These are phyloP conservation scores for Lactifluus pinguis DNA, from an alignment of 768 basidiomycete species.

Conservation along the genomic window DNA sequence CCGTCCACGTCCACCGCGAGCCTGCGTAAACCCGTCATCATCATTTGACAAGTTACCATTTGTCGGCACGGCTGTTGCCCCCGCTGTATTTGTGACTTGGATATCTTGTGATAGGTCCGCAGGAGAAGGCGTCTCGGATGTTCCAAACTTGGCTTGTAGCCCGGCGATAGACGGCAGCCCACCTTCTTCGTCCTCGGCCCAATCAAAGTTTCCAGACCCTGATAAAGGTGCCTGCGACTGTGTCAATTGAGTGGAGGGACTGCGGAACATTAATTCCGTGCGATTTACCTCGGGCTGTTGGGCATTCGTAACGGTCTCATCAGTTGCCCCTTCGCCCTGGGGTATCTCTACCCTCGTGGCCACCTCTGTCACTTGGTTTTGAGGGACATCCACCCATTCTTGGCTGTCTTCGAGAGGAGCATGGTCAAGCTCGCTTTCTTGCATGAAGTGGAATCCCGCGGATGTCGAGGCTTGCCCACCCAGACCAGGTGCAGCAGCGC, in stretches of 20 bases:
- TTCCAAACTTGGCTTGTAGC: slow-evolving; percentile 68
- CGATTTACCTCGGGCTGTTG: slow-evolving; percentile 10
- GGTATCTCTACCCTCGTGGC: not conserved
- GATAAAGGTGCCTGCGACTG: slow-evolving; percentile 14
- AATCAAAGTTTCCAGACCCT: slow-evolving; percentile 47
- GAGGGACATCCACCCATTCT: slow-evolving; percentile 15
- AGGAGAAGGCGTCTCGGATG: slow-evolving; percentile 38
- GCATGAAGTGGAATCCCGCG: slow-evolving; percentile 65
- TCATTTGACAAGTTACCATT: slow-evolving; percentile 29
- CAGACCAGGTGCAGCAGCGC: slow-evolving; percentile 25
- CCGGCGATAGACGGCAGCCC: slow-evolving; percentile 71
- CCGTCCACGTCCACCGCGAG: slow-evolving; percentile 19
- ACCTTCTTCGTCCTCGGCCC: slow-evolving; percentile 76
- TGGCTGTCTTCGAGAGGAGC: slow-evolving; percentile 20
- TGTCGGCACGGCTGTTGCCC: slow-evolving; percentile 21
- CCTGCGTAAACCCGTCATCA: slow-evolving; percentile 51
- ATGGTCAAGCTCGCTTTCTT: slow-evolving; percentile 67
- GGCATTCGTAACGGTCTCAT: not conserved
- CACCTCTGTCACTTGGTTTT: slow-evolving; percentile 7
- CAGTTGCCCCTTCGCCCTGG: slow-evolving; percentile 1
- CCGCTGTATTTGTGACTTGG: slow-evolving; percentile 21
- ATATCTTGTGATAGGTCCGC: slow-evolving; percentile 28
- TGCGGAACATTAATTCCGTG: not conserved
- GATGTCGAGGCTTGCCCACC: slow-evolving; percentile 33
- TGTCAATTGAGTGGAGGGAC: not conserved